Evolutionary conservation across 495 filamentous ascomycete species (phyloP).

Genomic region (Penicillium herquei): DNA sequence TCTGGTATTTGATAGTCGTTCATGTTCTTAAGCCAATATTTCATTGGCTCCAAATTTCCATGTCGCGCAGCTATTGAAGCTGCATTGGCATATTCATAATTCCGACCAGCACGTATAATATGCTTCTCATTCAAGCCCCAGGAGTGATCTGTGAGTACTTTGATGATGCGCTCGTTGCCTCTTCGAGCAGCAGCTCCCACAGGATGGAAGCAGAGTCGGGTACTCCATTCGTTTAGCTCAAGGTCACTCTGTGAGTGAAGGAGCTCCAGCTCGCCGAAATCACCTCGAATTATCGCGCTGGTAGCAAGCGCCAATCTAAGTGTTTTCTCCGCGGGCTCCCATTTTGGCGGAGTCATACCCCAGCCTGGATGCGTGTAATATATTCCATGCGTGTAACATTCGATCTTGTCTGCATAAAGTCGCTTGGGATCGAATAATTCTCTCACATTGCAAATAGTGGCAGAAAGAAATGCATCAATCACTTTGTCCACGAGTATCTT

Average conservation of each 20-base stretch:
- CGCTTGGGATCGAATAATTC: background rate
- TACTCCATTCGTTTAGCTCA: background rate
- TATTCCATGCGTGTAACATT: background rate
- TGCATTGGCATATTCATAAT: background rate
- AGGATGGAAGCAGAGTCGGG: background rate
- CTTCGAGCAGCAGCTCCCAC: background rate
- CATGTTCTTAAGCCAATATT: background rate
- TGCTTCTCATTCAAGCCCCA: background rate
- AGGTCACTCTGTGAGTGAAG: background rate
- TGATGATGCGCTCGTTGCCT: background rate
- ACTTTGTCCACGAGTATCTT: background rate
- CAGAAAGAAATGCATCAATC: background rate
- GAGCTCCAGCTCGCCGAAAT: background rate
- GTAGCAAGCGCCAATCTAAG: background rate
- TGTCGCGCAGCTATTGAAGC: background rate
- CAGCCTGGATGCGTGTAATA: background rate
- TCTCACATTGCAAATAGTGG: background rate
- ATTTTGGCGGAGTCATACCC: background rate
- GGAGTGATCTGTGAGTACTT: background rate
- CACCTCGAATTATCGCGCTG: background rate
- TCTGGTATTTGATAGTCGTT: background rate
- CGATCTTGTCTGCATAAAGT: background rate
- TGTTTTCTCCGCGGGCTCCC: background rate
- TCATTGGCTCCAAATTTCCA: background rate
- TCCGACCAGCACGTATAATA: too few species aligned